Conservation (phyloP, 805 yeast species). For the Teunomyces pallodes region DNA sequence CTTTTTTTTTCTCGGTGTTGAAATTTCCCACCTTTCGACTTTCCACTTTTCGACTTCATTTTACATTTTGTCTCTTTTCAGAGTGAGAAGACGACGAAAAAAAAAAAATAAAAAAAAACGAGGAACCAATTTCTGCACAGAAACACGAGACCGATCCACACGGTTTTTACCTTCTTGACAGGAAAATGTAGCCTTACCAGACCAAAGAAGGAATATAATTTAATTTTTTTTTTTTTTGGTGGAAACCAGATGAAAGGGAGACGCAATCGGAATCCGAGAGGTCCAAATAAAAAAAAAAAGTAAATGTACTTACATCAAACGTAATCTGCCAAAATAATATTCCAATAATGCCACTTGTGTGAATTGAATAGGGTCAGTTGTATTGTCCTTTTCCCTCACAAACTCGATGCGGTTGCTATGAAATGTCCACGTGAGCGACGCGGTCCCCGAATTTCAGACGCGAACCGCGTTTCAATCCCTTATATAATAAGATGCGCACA, state of each 20-base stretch:
- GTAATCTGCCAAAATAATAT: neutral
- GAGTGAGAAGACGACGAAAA: neutral
- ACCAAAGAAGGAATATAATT: too few species aligned
- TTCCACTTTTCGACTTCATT: neutral
- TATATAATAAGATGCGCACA: conserved; percentile 4
- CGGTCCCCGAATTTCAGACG: conserved; percentile 1
- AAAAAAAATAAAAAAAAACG: too few species aligned
- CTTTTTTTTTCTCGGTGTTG: neutral
- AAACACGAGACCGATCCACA: too few species aligned
- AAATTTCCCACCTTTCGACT: neutral
- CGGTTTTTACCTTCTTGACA: too few species aligned
- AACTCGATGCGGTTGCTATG: neutral
- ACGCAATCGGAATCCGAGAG: too few species aligned
- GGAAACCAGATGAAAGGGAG: too few species aligned
- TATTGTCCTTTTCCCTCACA: neutral
- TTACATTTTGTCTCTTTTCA: neutral
- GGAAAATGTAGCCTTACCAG: too few species aligned
- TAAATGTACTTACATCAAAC: neutral
- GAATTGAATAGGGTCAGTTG: neutral
- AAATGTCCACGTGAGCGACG: conserved; percentile 3
- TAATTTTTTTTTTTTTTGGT: too few species aligned
- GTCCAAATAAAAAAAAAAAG: too few species aligned
- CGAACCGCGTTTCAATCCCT: conserved; percentile 2
- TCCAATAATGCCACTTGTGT: neutral
- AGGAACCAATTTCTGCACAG: neutral